Evolutionary conservation across 2,329 filamentous ascomycete genomes (phyloP).

Genomic region (Diplodia mutila): DNA sequence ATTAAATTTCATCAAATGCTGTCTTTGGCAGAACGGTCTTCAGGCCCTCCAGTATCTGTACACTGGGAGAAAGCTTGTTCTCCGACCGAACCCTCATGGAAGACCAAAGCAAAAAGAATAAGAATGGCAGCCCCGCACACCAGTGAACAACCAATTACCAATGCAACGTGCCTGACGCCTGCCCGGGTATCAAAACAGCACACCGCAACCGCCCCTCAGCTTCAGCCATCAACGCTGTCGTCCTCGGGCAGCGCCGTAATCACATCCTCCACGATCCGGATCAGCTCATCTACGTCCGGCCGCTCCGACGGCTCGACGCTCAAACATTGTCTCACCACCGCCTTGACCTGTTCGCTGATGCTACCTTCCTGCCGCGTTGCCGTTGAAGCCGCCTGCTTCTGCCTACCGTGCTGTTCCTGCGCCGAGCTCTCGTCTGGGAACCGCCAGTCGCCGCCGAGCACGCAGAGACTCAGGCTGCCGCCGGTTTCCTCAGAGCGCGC

Average conservation of each 20-base stretch:
- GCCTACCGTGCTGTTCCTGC: slow-evolving; percentile 54
- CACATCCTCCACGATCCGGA: slow-evolving; percentile 74
- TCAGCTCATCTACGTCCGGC: slow-evolving; percentile 84
- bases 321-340: slow-evolving; percentile 85
- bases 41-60: background rate
- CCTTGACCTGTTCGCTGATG: slow-evolving; percentile 82
- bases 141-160: slow-evolving; percentile 1
- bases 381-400: slow-evolving; percentile 40
- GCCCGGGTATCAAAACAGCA: slow-evolving; percentile 26
- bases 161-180: slow-evolving; percentile 23
- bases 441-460: slow-evolving; percentile 91
- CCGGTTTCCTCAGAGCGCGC: slow-evolving; percentile 95
- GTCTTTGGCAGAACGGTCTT: background rate
- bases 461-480: slow-evolving; percentile 88
- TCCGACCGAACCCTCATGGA: background rate
- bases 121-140: background rate
- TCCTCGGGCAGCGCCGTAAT: slow-evolving; percentile 70
- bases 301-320: slow-evolving; percentile 84
- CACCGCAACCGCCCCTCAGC: background rate
- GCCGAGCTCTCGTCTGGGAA: slow-evolving; percentile 81
- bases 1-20: background rate
- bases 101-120: background rate
- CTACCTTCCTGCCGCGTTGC: slow-evolving; percentile 50
- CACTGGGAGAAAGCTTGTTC: background rate
- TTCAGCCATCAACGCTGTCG: slow-evolving; percentile 34